phyloP scores from a whole-genome alignment of 371 early-diverging fungal species.

The Mortierella sp. region DNA sequence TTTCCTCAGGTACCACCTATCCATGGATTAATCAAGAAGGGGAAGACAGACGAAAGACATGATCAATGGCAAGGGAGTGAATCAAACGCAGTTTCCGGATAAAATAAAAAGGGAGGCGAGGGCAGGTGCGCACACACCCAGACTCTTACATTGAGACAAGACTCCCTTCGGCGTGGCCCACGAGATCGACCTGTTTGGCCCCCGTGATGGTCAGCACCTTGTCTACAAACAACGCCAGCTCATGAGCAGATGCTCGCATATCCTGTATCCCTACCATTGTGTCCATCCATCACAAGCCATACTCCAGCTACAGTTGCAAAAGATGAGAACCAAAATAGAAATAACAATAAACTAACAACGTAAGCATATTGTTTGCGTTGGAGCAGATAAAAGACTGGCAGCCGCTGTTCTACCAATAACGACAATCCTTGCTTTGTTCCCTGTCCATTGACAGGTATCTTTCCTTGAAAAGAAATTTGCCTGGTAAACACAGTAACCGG shows the following conservation, averaged over 20 bases:
- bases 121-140: neutral
- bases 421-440: no score
- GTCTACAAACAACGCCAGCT: slow-evolving; percentile 2
- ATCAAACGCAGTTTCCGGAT: neutral
- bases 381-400: neutral
- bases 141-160: slow-evolving; percentile 15
- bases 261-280: slow-evolving; percentile 2
- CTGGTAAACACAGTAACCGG: slow-evolving; percentile 30
- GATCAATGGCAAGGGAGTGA: neutral
- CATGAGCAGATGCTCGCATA: slow-evolving; percentile 13
- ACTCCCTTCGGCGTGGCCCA: slow-evolving; percentile 15
- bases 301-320: neutral
- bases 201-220: slow-evolving; percentile 20
- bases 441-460: neutral
- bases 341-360: neutral
- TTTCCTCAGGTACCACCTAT: slow-evolving; percentile 7
- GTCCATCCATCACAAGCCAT: slow-evolving; percentile 6
- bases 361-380: no score
- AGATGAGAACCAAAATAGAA: neutral
- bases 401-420: no score
- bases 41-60: neutral
- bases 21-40: neutral
- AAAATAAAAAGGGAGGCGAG: neutral
- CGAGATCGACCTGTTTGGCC: slow-evolving; percentile 13
- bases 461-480: neutral